Evolutionary conservation across 164 flowering plant genomes (phyloP), one percentile per base, ranked within the genome.

Genomic region (Pachysandra terminalis): DNA sequence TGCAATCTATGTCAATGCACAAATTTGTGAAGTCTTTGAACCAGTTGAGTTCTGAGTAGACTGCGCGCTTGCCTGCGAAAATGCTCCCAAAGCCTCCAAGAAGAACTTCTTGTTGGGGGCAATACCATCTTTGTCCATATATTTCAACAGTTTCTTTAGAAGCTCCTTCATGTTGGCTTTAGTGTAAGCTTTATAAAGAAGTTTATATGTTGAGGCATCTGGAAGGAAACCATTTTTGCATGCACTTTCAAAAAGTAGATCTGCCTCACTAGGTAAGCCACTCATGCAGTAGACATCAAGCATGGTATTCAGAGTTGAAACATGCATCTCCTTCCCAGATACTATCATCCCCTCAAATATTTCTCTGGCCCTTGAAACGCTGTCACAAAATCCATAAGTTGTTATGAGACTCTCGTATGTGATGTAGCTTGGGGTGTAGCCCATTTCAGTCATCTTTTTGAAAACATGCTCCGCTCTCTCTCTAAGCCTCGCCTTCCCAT

Each of bases 71-170:
- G 72, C 62, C 32, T n/a, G 62, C 41, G 77, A 77, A 48, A 85
- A 66, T 48, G 85, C 83, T 72, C 91, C 98, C 68, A 92, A 69
- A 54, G 99, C 97, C 49, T 95, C 99, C 28, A 92, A 72, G 73
- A 95, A 92, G 85, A 95, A 95, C 70, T 80, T 84, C 73, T 95
- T 92, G 68, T 89, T 95, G 9, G 97, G 97, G 51, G 90, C 77
- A 41, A 95, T 85, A 19, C 94, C 97, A 73, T 84, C 90, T 74
- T 61, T 73, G 37, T 89, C 97, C 97, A 95, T 95, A 64, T 63
- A 69, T 71, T 74, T 79, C 63, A 87, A 72, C 81, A 92, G 66
- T 49, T 84, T 84, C 74, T 83, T 73, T 19, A 88, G 19, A 60
- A 85, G 86, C 72, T 90, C 91, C 72, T 89, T 92, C 85, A 75